Base-by-base conservation (phyloP, 1,139 yeast genomes). In the Debaryomyces sp. region DNA sequence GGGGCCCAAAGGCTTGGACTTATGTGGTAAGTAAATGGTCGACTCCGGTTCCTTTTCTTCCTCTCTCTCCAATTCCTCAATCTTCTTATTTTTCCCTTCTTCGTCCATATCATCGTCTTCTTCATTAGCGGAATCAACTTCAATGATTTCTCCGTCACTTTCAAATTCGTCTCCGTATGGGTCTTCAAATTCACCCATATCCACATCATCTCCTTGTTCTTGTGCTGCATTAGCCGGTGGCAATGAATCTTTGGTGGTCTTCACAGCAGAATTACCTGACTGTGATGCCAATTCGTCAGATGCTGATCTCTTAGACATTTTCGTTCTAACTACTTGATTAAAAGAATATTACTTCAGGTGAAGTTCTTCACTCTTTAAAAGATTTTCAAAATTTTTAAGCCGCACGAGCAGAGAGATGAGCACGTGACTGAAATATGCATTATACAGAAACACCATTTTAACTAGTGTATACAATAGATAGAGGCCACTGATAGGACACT, bases 131-230 rank as follows among this genome's bases (percentile, higher is more conserved):
- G 84, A 82, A 58, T 87, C 94, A 29, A 88, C 70, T 65, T 87
- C 91, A 45, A 89, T 87, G 65, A 87, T 86, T 63, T 88, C 96
- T 50, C 89, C 97, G 59, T 94, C 98, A 68, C 95, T 86, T 64
- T 91, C 98, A 60, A 85, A 89, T 55, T 94, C 97, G 67, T 92
- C 99, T 47, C 96, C 96, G 59, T 89, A 90, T 32, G 96, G 91
- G 67, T 89, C 97, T 68, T 91, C 97, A 66, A 89, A 88, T 61
- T 88, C 96, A 32, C 96, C 97, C 85, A 89, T 84, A 24, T 86
- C 90, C 40, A 74, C 75, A 49, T 83, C 75, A 49, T 83, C 73
- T 17, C 59, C 68, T 34, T 56, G 60, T 15, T 59, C 68, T 26
- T 54, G 56, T 13, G 59, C 62, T 5, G 63, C 59, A 7, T 56